Conservation (phyloP, 148 eudicot species). For the Linanthus parryae region DNA sequence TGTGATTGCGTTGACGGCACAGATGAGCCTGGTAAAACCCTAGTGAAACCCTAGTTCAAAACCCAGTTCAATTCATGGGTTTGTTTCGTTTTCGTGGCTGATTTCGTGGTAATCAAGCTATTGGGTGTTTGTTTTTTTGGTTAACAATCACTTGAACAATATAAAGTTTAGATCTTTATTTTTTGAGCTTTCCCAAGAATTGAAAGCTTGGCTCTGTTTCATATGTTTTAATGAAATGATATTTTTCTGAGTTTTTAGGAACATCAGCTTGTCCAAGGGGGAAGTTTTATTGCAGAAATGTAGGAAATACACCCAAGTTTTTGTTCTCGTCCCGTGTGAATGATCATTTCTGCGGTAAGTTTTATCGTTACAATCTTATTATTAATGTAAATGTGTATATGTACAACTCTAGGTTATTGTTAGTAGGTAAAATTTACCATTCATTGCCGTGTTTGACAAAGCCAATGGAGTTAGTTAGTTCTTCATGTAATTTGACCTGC, state of each 20-base stretch:
- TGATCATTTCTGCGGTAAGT: slow-evolving; percentile 86
- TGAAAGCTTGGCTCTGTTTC: background rate
- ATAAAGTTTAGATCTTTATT: background rate
- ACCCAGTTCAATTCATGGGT: no score
- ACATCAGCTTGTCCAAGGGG: slow-evolving; percentile 86
- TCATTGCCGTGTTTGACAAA: no score
- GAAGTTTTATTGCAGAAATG: slow-evolving; percentile 74
- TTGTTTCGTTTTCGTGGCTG: no score
- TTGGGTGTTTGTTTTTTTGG: no score
- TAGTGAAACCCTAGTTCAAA: no score
- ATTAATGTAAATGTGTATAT: background rate
- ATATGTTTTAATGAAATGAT: no score
- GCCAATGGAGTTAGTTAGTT: background rate
- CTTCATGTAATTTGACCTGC: background rate
- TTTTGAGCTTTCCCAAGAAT: background rate
- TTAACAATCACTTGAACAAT: no score
- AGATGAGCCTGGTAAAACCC: background rate
- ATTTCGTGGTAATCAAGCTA: no score
- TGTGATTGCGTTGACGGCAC: background rate
- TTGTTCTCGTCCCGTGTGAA: slow-evolving; percentile 85
- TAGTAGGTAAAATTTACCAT: no score
- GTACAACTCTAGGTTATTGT: no score
- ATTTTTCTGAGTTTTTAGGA: slow-evolving; percentile 36
- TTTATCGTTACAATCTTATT: background rate
- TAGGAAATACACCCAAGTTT: slow-evolving; percentile 73